Conservation (phyloP, 2,329 filamentous ascomycete genomes). For the Daldinia sp. region DNA sequence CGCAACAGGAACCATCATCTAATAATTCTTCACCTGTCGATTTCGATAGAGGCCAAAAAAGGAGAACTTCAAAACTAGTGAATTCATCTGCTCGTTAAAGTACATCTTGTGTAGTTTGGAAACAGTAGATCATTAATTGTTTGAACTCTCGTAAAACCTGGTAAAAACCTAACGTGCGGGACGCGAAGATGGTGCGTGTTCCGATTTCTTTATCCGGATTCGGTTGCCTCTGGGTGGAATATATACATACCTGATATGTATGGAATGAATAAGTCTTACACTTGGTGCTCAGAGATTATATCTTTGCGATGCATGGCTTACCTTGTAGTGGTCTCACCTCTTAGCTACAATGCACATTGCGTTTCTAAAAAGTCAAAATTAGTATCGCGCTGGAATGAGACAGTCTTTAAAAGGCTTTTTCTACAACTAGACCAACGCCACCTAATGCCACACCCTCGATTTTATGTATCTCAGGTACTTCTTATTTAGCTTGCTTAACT, state of each 20-base stretch:
- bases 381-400: conserved; percentile 24
- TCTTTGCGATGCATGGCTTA: conserved; percentile 1
- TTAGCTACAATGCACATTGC: conserved; percentile 20
- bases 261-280: conserved; percentile 10
- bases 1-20: neutral
- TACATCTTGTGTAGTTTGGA: neutral
- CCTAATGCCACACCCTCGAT: neutral
- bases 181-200: neutral
- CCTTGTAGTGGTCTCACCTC: conserved; percentile 10
- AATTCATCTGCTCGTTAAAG: neutral
- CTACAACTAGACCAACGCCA: neutral
- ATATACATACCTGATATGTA: neutral
- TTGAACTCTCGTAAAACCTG: neutral
- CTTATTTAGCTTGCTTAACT: neutral
- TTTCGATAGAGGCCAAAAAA: neutral
- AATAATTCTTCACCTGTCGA: neutral
- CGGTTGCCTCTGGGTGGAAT: conserved; percentile 18
- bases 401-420: neutral
- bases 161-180: neutral
- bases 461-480: neutral
- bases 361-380: conserved; percentile 19
- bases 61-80: neutral
- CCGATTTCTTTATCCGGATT: conserved; percentile 33
- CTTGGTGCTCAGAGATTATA: neutral
- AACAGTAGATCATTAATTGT: neutral